Evolutionary conservation across 2,329 filamentous ascomycete genomes (phyloP).

Genomic region (Diaporthe ampelina): DNA sequence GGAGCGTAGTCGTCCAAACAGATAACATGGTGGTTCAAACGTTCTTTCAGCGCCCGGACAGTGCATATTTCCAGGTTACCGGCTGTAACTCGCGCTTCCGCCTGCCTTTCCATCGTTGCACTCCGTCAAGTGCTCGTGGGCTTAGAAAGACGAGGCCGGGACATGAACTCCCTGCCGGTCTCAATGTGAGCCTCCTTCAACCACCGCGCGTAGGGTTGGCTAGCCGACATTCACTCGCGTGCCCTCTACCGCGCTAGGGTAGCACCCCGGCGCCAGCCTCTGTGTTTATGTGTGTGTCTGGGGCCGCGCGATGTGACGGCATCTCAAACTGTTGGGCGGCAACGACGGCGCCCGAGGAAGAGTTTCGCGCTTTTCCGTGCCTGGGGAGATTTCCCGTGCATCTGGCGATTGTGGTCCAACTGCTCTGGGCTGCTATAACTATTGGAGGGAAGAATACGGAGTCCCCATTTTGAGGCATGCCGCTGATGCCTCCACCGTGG

Average conservation of each 20-base stretch:
- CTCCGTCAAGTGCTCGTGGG: neutral
- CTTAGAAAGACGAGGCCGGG: neutral
- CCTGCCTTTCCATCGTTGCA: neutral
- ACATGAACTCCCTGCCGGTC: neutral
- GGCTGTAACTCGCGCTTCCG: neutral
- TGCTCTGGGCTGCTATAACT: neutral
- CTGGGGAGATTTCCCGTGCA: neutral
- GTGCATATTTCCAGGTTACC: neutral
- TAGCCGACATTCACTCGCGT: neutral
- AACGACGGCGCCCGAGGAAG: neutral
- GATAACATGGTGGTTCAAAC: neutral
- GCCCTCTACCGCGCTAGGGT: constrained; percentile 14
- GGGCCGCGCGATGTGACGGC: constrained; percentile 10
- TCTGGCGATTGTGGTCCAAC: neutral
- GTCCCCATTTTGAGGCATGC: neutral
- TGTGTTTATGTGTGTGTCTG: neutral
- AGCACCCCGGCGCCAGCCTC: neutral
- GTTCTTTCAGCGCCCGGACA: neutral
- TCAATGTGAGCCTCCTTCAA: neutral
- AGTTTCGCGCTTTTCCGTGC: neutral
- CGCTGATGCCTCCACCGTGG: neutral
- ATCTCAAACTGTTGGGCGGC: neutral
- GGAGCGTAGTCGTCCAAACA: neutral
- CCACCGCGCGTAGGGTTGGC: neutral
- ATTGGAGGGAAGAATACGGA: neutral